Percentiles rank a stretch among this genome's conserved stretches.
These are phyloP conservation scores for Neurospora sp. DNA, from an alignment of 495 filamentous ascomycete genomes.

Conservation along the genomic window DNA sequence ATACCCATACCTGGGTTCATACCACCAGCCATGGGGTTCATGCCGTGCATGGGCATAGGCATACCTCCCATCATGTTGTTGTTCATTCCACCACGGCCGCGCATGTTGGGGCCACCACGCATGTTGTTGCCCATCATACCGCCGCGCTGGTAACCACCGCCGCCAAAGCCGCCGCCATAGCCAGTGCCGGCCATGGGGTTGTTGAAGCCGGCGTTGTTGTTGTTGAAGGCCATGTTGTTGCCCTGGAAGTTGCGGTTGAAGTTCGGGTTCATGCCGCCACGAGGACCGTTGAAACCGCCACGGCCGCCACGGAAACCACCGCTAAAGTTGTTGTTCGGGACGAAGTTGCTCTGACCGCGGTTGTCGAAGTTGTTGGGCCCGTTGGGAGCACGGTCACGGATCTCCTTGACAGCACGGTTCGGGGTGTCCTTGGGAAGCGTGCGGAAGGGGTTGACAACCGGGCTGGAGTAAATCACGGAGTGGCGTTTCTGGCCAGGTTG, in stretches of 20 bases:
- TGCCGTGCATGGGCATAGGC: slow-evolving; percentile 19
- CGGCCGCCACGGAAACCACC: slow-evolving; percentile 26
- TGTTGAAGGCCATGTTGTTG: slow-evolving; percentile 16
- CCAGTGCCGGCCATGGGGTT: slow-evolving; percentile 32
- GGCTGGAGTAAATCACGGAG: slow-evolving; percentile 63
- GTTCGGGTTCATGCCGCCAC: slow-evolving; percentile 23
- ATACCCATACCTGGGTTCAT: slow-evolving; percentile 54
- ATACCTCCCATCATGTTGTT: slow-evolving; percentile 20
- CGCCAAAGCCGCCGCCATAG: slow-evolving; percentile 51
- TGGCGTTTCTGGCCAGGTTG: slow-evolving; percentile 53
- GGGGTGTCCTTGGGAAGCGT: slow-evolving; percentile 89
- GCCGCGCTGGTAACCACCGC: slow-evolving; percentile 43
- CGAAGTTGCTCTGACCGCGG: slow-evolving; percentile 27
- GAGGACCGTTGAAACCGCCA: slow-evolving; percentile 27
- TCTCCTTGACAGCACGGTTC: slow-evolving; percentile 58
- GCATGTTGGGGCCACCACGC: slow-evolving; percentile 60
- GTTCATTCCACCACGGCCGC: slow-evolving; percentile 53
- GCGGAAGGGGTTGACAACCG: slow-evolving; percentile 74
- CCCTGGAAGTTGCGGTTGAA: slow-evolving; percentile 34
- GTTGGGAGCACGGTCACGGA: slow-evolving; percentile 33
- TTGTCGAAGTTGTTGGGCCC: slow-evolving; percentile 29
- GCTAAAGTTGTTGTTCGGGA: slow-evolving; percentile 33
- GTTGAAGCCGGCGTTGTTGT: slow-evolving; percentile 28
- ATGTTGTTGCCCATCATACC: slow-evolving; percentile 61
- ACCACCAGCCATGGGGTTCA: slow-evolving; percentile 28